Conservation (phyloP, 2,329 filamentous ascomycete species). For the Cytospora piceae region DNA sequence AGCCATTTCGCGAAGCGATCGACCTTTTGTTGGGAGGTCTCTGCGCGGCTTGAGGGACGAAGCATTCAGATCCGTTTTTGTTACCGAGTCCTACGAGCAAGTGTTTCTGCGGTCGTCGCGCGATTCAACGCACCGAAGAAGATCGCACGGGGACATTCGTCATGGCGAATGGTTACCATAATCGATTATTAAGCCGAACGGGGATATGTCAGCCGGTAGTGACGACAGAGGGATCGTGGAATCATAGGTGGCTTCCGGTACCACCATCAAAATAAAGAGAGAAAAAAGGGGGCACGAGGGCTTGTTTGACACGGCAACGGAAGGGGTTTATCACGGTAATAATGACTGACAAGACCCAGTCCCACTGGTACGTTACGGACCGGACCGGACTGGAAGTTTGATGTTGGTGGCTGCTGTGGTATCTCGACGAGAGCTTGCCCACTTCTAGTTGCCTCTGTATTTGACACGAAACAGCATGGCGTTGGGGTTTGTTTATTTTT, state of each 20-base stretch:
- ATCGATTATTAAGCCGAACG: neutral
- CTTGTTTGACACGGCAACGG: slow-evolving; percentile 12
- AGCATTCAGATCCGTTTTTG: slow-evolving; percentile 25
- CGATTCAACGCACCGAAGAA: neutral
- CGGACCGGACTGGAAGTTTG: slow-evolving; percentile 12
- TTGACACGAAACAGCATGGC: slow-evolving; percentile 26
- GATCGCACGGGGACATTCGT: neutral
- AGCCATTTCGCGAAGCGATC: slow-evolving; percentile 14
- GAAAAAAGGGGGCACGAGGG: slow-evolving; percentile 2
- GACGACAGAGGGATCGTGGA: neutral
- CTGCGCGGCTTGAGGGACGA: slow-evolving; percentile 33
- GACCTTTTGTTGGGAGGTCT: slow-evolving; percentile 16
- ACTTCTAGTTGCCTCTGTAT: slow-evolving; percentile 24
- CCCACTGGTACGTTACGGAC: slow-evolving; percentile 2
- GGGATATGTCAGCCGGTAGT: neutral
- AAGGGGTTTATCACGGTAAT: slow-evolving; percentile 6
- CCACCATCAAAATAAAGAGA: neutral
- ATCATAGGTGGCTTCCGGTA: slow-evolving; percentile 1
- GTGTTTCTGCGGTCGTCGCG: neutral
- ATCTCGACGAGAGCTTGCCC: neutral
- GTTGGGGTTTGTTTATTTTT: slow-evolving; percentile 22
- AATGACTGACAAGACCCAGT: slow-evolving; percentile 22
- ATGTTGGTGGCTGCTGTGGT: slow-evolving; percentile 6
- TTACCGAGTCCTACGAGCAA: slow-evolving; percentile 8
- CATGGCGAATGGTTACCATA: neutral